Conservation (phyloP, 306 rosid genomes). For the Geum urbanum region DNA sequence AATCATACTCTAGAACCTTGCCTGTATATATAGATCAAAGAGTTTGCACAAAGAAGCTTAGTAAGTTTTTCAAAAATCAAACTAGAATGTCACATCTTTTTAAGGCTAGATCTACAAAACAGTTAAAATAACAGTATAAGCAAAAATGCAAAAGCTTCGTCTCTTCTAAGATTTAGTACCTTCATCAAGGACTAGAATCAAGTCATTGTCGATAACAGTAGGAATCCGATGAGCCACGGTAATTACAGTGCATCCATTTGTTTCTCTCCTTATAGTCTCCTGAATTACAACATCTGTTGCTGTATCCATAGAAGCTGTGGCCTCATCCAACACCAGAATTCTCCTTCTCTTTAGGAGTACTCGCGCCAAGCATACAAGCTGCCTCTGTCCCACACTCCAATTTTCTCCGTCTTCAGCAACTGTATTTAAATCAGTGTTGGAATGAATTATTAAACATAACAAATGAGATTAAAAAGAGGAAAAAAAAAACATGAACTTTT, state of each 20-base stretch:
- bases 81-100: background rate
- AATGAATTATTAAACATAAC: background rate
- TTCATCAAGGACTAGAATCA: conserved; percentile 73
- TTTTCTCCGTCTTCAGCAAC: conserved; percentile 92
- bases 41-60: conserved; percentile 4
- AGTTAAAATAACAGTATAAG: no score
- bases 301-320: conserved; percentile 87
- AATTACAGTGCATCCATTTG: conserved; percentile 70
- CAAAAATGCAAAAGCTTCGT: background rate
- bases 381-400: conserved; percentile 98
- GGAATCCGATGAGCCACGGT: conserved; percentile 88
- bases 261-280: conserved; percentile 67
- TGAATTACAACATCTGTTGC: conserved; percentile 78
- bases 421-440: conserved; percentile 25
- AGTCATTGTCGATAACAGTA: conserved; percentile 78
- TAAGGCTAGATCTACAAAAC: no score
- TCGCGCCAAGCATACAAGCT: conserved; percentile 87
- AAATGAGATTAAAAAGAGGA: background rate
- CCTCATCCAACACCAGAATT: conserved; percentile 83
- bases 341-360: conserved; percentile 67
- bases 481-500: background rate
- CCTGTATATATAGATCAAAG: conserved; percentile 49
- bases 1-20: conserved; percentile 59
- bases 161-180: conserved; percentile 37
- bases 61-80: background rate